Percentiles rank a stretch among this genome's conserved stretches.
Conservation (phyloP, 768 basidiomycete species). For the Macrolepiota dolichaula region DNA sequence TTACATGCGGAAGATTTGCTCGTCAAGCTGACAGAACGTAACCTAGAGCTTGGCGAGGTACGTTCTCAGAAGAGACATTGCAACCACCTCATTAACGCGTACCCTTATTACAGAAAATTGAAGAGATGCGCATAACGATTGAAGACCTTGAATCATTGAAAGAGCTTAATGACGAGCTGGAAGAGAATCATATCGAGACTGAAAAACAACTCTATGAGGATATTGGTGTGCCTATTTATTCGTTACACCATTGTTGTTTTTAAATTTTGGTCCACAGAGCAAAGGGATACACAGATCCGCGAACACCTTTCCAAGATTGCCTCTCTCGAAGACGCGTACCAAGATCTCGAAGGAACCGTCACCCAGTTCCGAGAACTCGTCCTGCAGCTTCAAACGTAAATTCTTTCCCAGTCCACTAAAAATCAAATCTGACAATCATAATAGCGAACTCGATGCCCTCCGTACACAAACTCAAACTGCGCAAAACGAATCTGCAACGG, state of each 20-base stretch:
- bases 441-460: slow-evolving; percentile 83
- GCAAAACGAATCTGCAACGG: slow-evolving; percentile 77
- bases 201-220: slow-evolving; percentile 91
- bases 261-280: slow-evolving; percentile 31
- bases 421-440: neutral
- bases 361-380: slow-evolving; percentile 92
- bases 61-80: slow-evolving; percentile 5
- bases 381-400: slow-evolving; percentile 71
- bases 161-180: slow-evolving; percentile 95
- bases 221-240: slow-evolving; percentile 53
- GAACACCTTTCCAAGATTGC: slow-evolving; percentile 66
- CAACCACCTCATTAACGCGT: neutral
- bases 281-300: slow-evolving; percentile 66
- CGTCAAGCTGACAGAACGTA: slow-evolving; percentile 91
- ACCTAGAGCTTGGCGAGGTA: slow-evolving; percentile 88
- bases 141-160: slow-evolving; percentile 96
- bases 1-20: slow-evolving; percentile 95
- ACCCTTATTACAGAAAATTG: slow-evolving; percentile 69
- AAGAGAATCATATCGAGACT: slow-evolving; percentile 93
- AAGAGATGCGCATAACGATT: slow-evolving; percentile 94
- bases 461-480: slow-evolving; percentile 84
- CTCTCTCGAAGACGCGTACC: slow-evolving; percentile 70
- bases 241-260: neutral
- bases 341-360: slow-evolving; percentile 87
- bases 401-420: slow-evolving; percentile 1